Base-by-base conservation (phyloP, 352 stramenopile species). In the Phytophthora nicotianae region DNA sequence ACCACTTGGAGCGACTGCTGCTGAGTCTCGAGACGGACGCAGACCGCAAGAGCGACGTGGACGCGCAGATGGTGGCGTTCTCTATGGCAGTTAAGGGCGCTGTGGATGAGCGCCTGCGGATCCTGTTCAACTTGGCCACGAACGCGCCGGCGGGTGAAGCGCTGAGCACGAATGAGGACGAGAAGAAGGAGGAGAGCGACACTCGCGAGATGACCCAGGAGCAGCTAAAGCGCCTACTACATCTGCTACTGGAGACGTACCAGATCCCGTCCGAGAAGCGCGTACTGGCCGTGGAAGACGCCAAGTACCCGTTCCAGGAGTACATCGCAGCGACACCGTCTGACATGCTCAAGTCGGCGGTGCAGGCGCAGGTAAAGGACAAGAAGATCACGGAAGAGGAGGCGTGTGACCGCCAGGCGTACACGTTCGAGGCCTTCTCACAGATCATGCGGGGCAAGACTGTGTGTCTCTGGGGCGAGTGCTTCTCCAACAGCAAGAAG, bases 241-340 rank as follows among this genome's bases (percentile, higher is more conserved):
- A 87, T 21, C 45, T 92, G 49, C 59, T 95, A 40, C 61, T 93
- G 20, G 57, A 84, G 60, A 95, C 86, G 56, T 92, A 89, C 57
- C 86, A 95, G 65, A 79, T 95, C 47, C 86, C 86, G 49, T 92
- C 86, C 2, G 86, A 95, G 63, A 95, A 95, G 62, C 86, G 86
- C 33, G 84, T 95, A 50, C 56, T 93, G 14, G 67, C 81, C 10
- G 50, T 89, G 17, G 57, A 75, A 3, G 84, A 87, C n/a, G 81
- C 74, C 47, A 88, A 89, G 69, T 91, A 84, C 50, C 84, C 84
- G 37, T 85, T 91, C 70, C 84, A 95, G 58, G 67, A 89, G 71
- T 92, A 90, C 68, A 75, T 79, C 42, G n/a, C 62, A 0, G 86
- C 62, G 1, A 71, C 57, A 10, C 41, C 60, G 1, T 64, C 75